These are phyloP conservation scores for Picochlorum sp. DNA, from an alignment of 139 green algal genomes.

Conservation along the genomic window DNA sequence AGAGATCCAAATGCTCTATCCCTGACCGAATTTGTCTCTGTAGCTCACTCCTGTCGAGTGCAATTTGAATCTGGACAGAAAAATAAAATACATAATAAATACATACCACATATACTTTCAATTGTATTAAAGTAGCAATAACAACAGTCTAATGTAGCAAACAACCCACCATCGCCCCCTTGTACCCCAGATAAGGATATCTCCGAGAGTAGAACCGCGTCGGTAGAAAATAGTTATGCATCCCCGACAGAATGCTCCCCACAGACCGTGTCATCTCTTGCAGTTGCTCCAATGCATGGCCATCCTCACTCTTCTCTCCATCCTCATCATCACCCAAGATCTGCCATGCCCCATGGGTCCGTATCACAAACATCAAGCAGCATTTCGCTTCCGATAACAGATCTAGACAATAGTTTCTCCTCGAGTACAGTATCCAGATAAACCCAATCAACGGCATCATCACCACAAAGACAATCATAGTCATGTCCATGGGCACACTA, in stretches of 20 bases:
- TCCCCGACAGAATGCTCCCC: neutral
- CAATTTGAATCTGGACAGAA: slow-evolving; percentile 10
- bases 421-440: slow-evolving; percentile 22
- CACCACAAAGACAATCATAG: slow-evolving; percentile 20
- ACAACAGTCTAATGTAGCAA: too few species aligned
- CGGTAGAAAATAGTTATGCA: slow-evolving; percentile 37
- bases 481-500: slow-evolving; percentile 21
- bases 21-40: neutral
- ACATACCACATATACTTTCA: neutral
- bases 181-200: slow-evolving; percentile 35
- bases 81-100: neutral
- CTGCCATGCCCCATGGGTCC: slow-evolving; percentile 29
- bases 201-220: slow-evolving; percentile 35
- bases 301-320: neutral
- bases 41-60: slow-evolving; percentile 12
- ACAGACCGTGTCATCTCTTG: neutral
- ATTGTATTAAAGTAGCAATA: neutral
- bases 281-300: neutral
- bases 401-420: slow-evolving; percentile 22
- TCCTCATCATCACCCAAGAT: neutral
- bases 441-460: slow-evolving; percentile 27
- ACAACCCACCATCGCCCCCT: slow-evolving; percentile 23
- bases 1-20: neutral
- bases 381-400: slow-evolving; percentile 33
- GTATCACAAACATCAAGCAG: slow-evolving; percentile 24